A percentile compares a stretch with the other conserved stretches of the same genome.
Evolutionary conservation across 1,139 yeast genomes (phyloP).

Genomic region (Debaryomyces psychrophilus): DNA sequence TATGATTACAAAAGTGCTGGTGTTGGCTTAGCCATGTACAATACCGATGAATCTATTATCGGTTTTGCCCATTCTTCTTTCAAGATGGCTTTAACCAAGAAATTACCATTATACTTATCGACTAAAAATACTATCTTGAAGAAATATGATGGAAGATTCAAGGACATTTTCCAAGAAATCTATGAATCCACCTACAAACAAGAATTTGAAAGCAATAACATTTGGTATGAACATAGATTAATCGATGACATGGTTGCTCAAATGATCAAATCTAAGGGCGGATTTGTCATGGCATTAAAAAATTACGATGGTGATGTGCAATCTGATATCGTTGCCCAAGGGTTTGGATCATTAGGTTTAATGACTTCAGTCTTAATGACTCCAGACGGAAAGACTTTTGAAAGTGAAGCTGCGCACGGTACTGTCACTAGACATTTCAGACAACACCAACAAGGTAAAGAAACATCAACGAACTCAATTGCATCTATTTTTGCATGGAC

Average conservation of each 20-base stretch:
- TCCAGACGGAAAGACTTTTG: slow-evolving; percentile 85
- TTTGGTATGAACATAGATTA: slow-evolving; percentile 80
- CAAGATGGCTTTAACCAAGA: slow-evolving; percentile 69
- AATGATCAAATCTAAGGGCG: slow-evolving; percentile 84
- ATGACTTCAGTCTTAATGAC: slow-evolving; percentile 85
- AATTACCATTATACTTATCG: slow-evolving; percentile 68
- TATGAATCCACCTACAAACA: slow-evolving; percentile 60
- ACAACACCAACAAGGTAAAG: slow-evolving; percentile 82
- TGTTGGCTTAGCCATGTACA: slow-evolving; percentile 81
- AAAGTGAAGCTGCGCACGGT: slow-evolving; percentile 86
- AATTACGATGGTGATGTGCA: slow-evolving; percentile 88
- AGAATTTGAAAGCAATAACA: slow-evolving; percentile 64
- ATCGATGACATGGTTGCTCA: slow-evolving; percentile 91
- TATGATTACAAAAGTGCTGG: slow-evolving; percentile 67
- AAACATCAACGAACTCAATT: slow-evolving; percentile 81
- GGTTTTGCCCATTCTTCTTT: slow-evolving; percentile 83
- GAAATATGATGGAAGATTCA: slow-evolving; percentile 81
- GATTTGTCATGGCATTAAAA: slow-evolving; percentile 80
- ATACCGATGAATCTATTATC: slow-evolving; percentile 75
- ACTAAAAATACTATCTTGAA: slow-evolving; percentile 82
- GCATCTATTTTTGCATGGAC: slow-evolving; percentile 88
- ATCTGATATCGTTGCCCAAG: slow-evolving; percentile 85
- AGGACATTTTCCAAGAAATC: slow-evolving; percentile 73
- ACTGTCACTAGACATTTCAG: slow-evolving; percentile 87
- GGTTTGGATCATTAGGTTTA: slow-evolving; percentile 80